Base-by-base conservation (phyloP, 202 grass and related monocot species). In the Hordeum pubiflorum region DNA sequence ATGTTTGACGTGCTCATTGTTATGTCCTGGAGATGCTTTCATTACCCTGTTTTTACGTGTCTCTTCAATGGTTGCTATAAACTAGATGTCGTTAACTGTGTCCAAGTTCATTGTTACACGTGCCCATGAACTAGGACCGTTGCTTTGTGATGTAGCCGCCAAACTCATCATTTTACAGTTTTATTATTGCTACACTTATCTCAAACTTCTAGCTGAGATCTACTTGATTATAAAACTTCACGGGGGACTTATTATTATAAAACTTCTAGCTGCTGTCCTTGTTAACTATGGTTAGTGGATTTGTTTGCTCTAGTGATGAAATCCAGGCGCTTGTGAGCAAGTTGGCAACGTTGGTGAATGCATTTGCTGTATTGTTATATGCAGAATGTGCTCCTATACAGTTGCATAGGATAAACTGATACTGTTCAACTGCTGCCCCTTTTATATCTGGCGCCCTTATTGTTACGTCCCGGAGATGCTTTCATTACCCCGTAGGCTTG, bases 221-320 rank as follows among this genome's bases (percentile, higher is more conserved):
- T 82, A 15, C 17, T 62, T 80, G 38, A 40, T 76, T 84, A 11
- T 68, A 7, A 80, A 90, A 66, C 76, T 85, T n/a, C 73, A 46
- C 85, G 88, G 79, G 70, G 82, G 57, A 60, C 15, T 48, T 33
- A 85, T 90, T 1, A 27, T 27, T 27, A 27, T 27, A 27, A 27
- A 27, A 27, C 26, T 27, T 27, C 26, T 27, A 27, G 1, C 11
- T 48, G 13, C 44, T 15, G 12, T 48, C 13, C 1, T 48, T 50
- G 46, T 50, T 50, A 50, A 18, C 46, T 18, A 15, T n/a, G 48
- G 14, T 52, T 52, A 7, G 6, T 52, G 48, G 17, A 15, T 52
- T 52, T 52, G 17, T 7, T 52, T 52, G 48, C 48, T n/a, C 48
- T 2, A 7, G 0, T n/a, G 15, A 52, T 17, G 48, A 18, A 15